These are phyloP conservation scores for Malus hybrid DNA, from an alignment of 331 rosid genomes.

Conservation along the genomic window DNA sequence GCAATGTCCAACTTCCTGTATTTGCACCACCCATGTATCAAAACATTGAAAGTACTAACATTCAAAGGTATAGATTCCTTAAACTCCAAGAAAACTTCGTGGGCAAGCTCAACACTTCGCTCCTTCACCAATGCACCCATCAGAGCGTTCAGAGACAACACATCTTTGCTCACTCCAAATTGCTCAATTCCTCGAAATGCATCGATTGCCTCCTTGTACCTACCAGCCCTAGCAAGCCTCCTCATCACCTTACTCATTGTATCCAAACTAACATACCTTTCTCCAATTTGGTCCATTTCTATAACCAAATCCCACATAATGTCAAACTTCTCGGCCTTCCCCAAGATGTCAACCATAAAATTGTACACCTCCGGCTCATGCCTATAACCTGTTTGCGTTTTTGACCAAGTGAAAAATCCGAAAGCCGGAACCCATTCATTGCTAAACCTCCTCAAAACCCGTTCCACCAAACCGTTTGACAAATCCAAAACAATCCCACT, in stretches of 20 bases:
- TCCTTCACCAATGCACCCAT: slow-evolving; percentile 66
- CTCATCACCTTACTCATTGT: slow-evolving; percentile 58
- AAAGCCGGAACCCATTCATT: slow-evolving; percentile 60
- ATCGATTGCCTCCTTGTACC: slow-evolving; percentile 47
- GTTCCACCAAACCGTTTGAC: slow-evolving; percentile 36
- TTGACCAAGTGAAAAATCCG: slow-evolving; percentile 74
- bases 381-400: slow-evolving; percentile 52
- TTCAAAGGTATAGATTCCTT: slow-evolving; percentile 38
- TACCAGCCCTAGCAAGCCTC: slow-evolving; percentile 47
- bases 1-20: slow-evolving; percentile 54
- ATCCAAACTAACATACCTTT: slow-evolving; percentile 38
- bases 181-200: slow-evolving; percentile 40
- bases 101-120: slow-evolving; percentile 57
- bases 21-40: slow-evolving; percentile 77
- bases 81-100: slow-evolving; percentile 39
- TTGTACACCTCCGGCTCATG: slow-evolving; percentile 43
- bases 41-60: slow-evolving; percentile 42
- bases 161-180: slow-evolving; percentile 44
- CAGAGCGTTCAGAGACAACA: slow-evolving; percentile 35
- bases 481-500: slow-evolving; percentile 16
- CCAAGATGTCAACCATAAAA: slow-evolving; percentile 62
- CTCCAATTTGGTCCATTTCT: slow-evolving; percentile 46
- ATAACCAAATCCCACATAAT: slow-evolving; percentile 56
- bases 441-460: slow-evolving; percentile 56
- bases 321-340: slow-evolving; percentile 39